Percentiles rank a stretch among this genome's conserved stretches.
Evolutionary conservation across 345 rosid genomes (phyloP).

Genomic region (Corchorus olitorius): DNA sequence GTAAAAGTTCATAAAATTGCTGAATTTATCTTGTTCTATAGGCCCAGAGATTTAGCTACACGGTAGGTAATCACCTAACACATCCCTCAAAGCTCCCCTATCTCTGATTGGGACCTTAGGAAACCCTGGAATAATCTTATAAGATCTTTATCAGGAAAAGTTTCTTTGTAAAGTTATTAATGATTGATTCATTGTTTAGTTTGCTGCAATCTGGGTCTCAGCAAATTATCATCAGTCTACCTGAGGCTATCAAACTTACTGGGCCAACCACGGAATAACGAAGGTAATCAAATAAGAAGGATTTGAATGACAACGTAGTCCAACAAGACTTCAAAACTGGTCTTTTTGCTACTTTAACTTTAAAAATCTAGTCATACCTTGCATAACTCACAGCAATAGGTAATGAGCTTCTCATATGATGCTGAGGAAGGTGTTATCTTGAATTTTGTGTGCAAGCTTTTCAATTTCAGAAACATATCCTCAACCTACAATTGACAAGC

Average conservation of each 20-base stretch:
- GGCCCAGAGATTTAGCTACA: slow-evolving; percentile 5
- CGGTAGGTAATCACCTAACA: background rate
- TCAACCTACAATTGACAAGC: slow-evolving; percentile 52
- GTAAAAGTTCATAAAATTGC: background rate
- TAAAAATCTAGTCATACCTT: slow-evolving; percentile 49
- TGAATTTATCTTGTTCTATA: background rate
- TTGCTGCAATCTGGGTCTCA: too few relatives aligned
- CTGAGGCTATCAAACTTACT: too few relatives aligned
- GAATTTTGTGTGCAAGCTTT: slow-evolving; percentile 56
- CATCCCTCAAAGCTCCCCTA: slow-evolving; percentile 3
- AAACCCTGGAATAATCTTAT: background rate
- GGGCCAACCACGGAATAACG: background rate
- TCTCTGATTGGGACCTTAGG: background rate
- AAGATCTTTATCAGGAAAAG: slow-evolving; percentile 5
- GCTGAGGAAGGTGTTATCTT: slow-evolving; percentile 55
- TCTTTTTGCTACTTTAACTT: slow-evolving; percentile 6
- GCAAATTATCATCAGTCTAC: too few relatives aligned
- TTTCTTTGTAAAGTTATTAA: background rate
- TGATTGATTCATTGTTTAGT: too few relatives aligned
- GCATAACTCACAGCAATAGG: slow-evolving; percentile 47
- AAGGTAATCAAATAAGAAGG: background rate
- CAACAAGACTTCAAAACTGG: background rate
- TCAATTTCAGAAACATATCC: slow-evolving; percentile 58
- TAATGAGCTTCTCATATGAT: slow-evolving; percentile 64
- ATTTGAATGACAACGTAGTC: background rate